These are phyloP conservation scores for Cubamyces sp. DNA, from an alignment of 768 basidiomycete species.

Conservation along the genomic window DNA sequence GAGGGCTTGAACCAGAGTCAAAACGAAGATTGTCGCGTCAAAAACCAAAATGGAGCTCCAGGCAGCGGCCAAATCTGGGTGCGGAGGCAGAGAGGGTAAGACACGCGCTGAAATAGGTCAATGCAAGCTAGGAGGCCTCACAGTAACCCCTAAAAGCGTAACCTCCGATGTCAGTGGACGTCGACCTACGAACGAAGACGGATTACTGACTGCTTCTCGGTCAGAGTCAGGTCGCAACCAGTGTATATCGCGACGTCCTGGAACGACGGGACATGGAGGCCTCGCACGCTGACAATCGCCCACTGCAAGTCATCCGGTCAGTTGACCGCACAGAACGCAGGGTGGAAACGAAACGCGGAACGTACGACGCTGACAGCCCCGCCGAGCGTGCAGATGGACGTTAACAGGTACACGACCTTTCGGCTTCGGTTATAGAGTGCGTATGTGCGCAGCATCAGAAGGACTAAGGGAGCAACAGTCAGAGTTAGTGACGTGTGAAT, in stretches of 20 bases:
- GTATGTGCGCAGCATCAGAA: constrained; percentile 9
- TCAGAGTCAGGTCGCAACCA: constrained; percentile 10
- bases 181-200: not conserved
- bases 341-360: not conserved
- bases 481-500: not conserved
- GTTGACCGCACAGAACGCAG: too few relatives aligned
- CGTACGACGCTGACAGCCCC: constrained; percentile 10
- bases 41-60: constrained; percentile 20
- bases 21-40: constrained; percentile 11
- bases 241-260: not conserved
- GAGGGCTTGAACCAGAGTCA: constrained; percentile 11
- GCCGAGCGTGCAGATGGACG: constrained; percentile 7
- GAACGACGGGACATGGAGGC: constrained; percentile 5
- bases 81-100: not conserved
- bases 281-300: constrained; percentile 13
- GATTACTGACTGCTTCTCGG: constrained; percentile 1
- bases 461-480: not conserved
- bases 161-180: not conserved
- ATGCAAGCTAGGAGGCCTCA: not conserved
- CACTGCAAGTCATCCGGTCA: not conserved
- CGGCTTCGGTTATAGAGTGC: constrained; percentile 13
- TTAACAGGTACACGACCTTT: not conserved
- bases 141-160: not conserved
- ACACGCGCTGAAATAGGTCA: too few relatives aligned
- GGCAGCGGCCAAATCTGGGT: constrained; percentile 8